A percentile compares a stretch with the other conserved stretches of the same genome.
These are phyloP conservation scores for Platanthera guangdongensis DNA, from an alignment of 106 monocot genomes.

Conservation along the genomic window DNA sequence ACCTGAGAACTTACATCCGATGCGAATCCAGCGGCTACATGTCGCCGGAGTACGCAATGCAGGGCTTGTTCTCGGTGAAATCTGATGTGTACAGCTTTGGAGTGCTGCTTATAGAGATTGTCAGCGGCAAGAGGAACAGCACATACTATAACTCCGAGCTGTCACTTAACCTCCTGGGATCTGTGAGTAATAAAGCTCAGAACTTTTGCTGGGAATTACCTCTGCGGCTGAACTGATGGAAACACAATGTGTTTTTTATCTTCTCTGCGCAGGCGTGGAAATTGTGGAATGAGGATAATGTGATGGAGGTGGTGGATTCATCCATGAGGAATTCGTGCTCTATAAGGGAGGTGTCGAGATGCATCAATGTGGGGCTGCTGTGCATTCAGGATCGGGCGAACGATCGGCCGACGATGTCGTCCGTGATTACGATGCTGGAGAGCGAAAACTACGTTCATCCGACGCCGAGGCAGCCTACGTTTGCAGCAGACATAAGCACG, in stretches of 20 bases:
- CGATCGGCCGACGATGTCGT: slow-evolving; percentile 28
- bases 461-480: background rate
- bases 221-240: too few species aligned
- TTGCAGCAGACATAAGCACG: background rate
- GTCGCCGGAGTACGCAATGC: slow-evolving; percentile 27
- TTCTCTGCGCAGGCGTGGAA: slow-evolving; percentile 20
- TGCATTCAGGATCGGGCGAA: slow-evolving; percentile 33
- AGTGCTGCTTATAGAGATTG: slow-evolving; percentile 19
- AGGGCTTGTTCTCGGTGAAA: slow-evolving; percentile 23
- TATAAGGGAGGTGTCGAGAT: slow-evolving; percentile 5
- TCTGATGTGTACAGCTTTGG: slow-evolving; percentile 33
- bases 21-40: slow-evolving; percentile 20
- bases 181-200: slow-evolving; percentile 10
- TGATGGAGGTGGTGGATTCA: slow-evolving; percentile 17
- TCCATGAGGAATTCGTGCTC: background rate
- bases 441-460: background rate
- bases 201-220: background rate
- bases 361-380: slow-evolving; percentile 28
- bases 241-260: too few species aligned
- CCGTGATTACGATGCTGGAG: slow-evolving; percentile 13
- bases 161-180: slow-evolving; percentile 14
- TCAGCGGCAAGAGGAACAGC: slow-evolving; percentile 19
- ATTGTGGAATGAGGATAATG: slow-evolving; percentile 16
- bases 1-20: background rate
- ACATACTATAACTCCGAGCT: background rate